Evolutionary conservation across 257 asterid species (phyloP).

Genomic region (Parsonsia alboflavescens): DNA sequence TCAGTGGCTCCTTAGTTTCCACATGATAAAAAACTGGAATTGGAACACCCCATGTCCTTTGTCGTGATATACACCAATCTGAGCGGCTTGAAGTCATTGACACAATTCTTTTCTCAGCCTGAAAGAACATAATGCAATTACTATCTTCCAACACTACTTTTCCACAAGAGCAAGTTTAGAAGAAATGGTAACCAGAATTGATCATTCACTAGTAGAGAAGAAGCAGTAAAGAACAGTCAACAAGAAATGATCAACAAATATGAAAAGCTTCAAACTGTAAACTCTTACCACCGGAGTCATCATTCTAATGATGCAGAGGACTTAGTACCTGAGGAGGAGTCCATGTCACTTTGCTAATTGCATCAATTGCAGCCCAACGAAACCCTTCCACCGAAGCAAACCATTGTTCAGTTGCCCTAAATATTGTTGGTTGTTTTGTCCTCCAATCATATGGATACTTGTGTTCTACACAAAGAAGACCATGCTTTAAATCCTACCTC

Average conservation of each 20-base stretch:
- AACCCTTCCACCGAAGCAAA: conserved; percentile 99
- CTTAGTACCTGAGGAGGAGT: conserved; percentile 74
- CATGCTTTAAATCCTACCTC: conserved; percentile 7
- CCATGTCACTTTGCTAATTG: conserved; percentile 80
- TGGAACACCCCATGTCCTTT: conserved; percentile 99
- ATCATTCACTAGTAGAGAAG: background rate
- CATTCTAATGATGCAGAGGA: background rate
- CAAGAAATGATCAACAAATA: background rate
- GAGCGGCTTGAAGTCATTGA: conserved; percentile 94
- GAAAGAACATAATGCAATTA: conserved; percentile 10
- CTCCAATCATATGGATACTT: conserved; percentile 99
- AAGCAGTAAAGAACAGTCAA: background rate
- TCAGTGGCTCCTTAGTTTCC: conserved; percentile 80
- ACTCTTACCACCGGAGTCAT: background rate
- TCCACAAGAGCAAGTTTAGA: background rate
- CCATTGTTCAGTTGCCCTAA: conserved; percentile 99
- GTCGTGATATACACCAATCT: conserved; percentile 99
- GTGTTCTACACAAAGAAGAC: conserved; percentile 55
- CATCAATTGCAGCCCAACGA: conserved; percentile 83
- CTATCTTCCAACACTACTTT: background rate
- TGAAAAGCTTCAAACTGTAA: background rate
- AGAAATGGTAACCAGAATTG: background rate
- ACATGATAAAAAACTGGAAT: conserved; percentile 92
- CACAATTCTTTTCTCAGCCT: conserved; percentile 88
- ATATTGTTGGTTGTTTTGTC: conserved; percentile 93